These are phyloP conservation scores for Karstenula rhodostoma DNA, from an alignment of 2,329 filamentous ascomycete genomes.

Conservation along the genomic window DNA sequence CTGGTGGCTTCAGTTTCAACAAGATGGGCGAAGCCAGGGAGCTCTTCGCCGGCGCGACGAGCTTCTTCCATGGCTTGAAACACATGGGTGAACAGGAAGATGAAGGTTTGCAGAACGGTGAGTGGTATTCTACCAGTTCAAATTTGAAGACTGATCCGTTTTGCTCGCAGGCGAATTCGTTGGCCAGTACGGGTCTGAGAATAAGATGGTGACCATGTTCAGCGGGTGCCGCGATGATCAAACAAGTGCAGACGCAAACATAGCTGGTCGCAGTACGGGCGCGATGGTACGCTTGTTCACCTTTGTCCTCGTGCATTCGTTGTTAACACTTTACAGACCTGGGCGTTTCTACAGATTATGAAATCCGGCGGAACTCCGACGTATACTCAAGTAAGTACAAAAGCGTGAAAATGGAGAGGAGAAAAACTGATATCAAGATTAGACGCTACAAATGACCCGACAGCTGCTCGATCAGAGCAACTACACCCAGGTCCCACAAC, in stretches of 20 bases:
- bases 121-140: conserved; percentile 2
- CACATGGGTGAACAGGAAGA: conserved; percentile 56
- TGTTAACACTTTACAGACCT: conserved; percentile 36
- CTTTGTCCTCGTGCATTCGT: neutral
- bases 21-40: conserved; percentile 61
- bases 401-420: neutral
- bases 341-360: conserved; percentile 58
- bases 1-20: conserved; percentile 60
- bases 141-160: neutral
- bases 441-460: conserved; percentile 52
- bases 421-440: neutral
- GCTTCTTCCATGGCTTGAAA: conserved; percentile 62
- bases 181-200: conserved; percentile 56
- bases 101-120: conserved; percentile 48
- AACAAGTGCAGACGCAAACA: conserved; percentile 59
- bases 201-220: conserved; percentile 61
- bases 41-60: conserved; percentile 61
- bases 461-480: conserved; percentile 49
- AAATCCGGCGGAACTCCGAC: conserved; percentile 46
- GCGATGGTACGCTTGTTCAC: conserved; percentile 48
- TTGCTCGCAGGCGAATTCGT: conserved; percentile 38
- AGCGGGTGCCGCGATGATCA: conserved; percentile 61
- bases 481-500: conserved; percentile 56
- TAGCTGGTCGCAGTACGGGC: conserved; percentile 53
- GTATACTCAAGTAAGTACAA: conserved; percentile 50